Conservation (phyloP, 2,329 filamentous ascomycete species). For the Penicillium sp. region DNA sequence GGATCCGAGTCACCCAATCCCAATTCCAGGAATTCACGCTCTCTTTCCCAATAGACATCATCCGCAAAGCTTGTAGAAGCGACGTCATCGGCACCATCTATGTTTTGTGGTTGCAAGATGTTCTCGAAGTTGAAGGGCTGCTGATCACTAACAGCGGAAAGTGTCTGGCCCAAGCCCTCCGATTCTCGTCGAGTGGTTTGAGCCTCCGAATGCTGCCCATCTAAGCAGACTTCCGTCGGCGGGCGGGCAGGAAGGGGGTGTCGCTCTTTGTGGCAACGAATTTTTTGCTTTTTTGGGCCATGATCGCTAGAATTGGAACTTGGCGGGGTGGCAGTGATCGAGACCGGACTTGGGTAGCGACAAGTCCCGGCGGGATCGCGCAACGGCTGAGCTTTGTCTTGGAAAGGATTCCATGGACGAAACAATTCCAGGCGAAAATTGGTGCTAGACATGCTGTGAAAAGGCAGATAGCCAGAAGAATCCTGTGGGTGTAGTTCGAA, state of each 20-base stretch:
- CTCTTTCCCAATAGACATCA: no score
- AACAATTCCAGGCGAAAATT: slow-evolving; percentile 7
- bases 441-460: neutral
- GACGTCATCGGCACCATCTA: no score
- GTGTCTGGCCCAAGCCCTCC: no score
- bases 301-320: neutral
- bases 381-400: slow-evolving; percentile 8
- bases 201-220: neutral
- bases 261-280: neutral
- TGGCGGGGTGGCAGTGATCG: slow-evolving; percentile 6
- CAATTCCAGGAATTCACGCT: no score
- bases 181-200: no score
- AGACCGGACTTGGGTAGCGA: slow-evolving; percentile 12
- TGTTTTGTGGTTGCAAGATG: no score
- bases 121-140: no score
- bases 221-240: neutral
- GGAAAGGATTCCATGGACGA: slow-evolving; percentile 11
- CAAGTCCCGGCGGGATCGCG: neutral
- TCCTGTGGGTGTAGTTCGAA: no score
- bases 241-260: slow-evolving; percentile 1
- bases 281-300: neutral
- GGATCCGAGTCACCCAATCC: no score
- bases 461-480: no score
- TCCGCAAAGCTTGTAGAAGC: no score
- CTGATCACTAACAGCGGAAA: no score